Evolutionary conservation across 163 green algal species (phyloP).

Genomic region (Dunaliella salina): DNA sequence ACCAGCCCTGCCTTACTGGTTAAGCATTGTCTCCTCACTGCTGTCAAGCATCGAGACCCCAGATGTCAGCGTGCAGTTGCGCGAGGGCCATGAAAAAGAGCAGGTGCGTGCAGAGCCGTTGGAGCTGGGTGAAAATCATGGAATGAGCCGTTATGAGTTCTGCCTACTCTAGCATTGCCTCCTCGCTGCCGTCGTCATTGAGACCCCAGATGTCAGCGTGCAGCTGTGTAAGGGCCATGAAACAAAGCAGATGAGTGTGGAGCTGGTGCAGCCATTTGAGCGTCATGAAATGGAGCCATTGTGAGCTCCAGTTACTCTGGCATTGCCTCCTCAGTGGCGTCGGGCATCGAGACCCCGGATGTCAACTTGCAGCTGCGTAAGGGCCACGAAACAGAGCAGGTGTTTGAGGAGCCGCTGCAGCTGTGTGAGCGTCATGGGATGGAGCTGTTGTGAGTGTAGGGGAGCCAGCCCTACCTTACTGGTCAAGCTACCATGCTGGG

Average conservation of each 20-base stretch:
- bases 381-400: conserved; percentile 18
- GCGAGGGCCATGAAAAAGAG: conserved; percentile 70
- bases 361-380: conserved; percentile 55
- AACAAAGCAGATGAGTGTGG: too few relatives aligned
- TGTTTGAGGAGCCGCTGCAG: neutral
- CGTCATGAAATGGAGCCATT: too few relatives aligned
- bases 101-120: too few relatives aligned
- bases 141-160: too few relatives aligned
- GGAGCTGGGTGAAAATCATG: too few relatives aligned
- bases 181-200: conserved; percentile 70
- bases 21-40: conserved; percentile 65
- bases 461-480: too few relatives aligned
- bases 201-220: conserved; percentile 72
- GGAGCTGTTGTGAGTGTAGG: too few relatives aligned
- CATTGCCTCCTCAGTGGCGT: conserved; percentile 65
- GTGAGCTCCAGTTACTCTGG: conserved; percentile 50
- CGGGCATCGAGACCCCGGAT: conserved; percentile 77
- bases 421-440: neutral
- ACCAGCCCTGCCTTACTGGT: too few relatives aligned
- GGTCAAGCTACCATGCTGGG: conserved; percentile 18
- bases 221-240: conserved; percentile 76
- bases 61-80: conserved; percentile 72
- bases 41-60: conserved; percentile 78
- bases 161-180: conserved; percentile 61
- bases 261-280: too few relatives aligned